Evolutionary conservation across 805 yeast genomes (phyloP).

Genomic region (Hyphopichia homilentoma): DNA sequence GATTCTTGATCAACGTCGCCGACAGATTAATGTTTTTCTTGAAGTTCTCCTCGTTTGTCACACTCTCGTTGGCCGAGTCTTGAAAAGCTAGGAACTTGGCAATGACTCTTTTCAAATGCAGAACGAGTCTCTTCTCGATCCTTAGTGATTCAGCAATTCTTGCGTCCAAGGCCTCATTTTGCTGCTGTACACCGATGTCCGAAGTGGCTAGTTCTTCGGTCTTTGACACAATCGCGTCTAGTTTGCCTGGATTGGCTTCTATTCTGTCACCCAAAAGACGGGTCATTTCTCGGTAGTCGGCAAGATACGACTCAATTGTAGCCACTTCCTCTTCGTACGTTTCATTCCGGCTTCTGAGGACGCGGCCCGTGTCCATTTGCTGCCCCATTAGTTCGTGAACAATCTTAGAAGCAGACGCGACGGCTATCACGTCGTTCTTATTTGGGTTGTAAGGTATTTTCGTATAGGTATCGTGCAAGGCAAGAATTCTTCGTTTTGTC

Average conservation of each 20-base stretch:
- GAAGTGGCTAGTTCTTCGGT: neutral
- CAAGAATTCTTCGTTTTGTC: slow-evolving; percentile 12
- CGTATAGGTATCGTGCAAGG: slow-evolving; percentile 14
- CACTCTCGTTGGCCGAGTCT: slow-evolving; percentile 6
- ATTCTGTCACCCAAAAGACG: neutral
- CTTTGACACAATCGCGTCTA: slow-evolving; percentile 2
- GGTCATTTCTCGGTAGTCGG: slow-evolving; percentile 1
- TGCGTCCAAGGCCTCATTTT: slow-evolving; percentile 1
- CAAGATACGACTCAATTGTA: neutral
- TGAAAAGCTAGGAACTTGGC: slow-evolving; percentile 9
- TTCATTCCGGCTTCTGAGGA: neutral
- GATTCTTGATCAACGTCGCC: slow-evolving; percentile 5
- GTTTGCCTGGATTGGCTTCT: neutral
- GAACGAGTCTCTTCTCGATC: slow-evolving; percentile 5
- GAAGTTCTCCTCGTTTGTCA: slow-evolving; percentile 5
- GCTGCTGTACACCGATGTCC: neutral
- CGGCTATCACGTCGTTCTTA: slow-evolving; percentile 25
- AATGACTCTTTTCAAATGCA: slow-evolving; percentile 9
- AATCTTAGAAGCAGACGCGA: slow-evolving; percentile 19
- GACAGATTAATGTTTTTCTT: slow-evolving; percentile 6
- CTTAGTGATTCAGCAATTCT: slow-evolving; percentile 7
- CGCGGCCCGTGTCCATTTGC: slow-evolving; percentile 1
- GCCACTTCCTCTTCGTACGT: neutral
- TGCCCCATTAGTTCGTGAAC: slow-evolving; percentile 5
- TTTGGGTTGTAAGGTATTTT: slow-evolving; percentile 22